phyloP scores from a whole-genome alignment of 1,284 basidiomycete species.

The Ustilago crameri region DNA sequence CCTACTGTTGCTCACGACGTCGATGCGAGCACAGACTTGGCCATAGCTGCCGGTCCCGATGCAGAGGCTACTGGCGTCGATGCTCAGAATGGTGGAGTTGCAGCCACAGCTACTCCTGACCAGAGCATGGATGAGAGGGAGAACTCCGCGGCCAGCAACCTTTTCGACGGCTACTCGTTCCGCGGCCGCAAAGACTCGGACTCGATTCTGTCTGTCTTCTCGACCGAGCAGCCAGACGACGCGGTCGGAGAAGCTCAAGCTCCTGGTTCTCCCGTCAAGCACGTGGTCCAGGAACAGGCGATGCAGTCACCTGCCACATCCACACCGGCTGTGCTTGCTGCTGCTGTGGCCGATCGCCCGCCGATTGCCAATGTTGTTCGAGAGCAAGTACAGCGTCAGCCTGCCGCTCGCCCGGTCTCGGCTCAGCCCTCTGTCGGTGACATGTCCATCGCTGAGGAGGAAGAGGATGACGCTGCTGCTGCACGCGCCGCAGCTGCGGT shows the following conservation, averaged over 20 bases:
- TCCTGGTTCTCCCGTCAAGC: conserved; percentile 19
- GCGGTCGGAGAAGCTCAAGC: conserved; percentile 12
- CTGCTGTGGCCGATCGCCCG: conserved; percentile 9
- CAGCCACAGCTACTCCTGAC: conserved; percentile 23
- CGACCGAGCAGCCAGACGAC: conserved; percentile 27
- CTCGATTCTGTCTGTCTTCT: conserved; percentile 51
- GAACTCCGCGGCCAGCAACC: conserved; percentile 31
- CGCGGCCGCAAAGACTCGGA: conserved; percentile 61
- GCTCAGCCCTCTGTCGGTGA: conserved; percentile 15
- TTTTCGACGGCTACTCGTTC: conserved; percentile 65
- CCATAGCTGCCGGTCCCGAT: conserved; percentile 8
- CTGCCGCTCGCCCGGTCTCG: conserved; percentile 4
- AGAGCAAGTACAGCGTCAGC: conserved; percentile 11
- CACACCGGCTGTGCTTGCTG: conserved; percentile 15
- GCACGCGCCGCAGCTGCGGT: conserved; percentile 57
- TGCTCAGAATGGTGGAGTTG: conserved; percentile 3
- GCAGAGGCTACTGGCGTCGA: conserved; percentile 20
- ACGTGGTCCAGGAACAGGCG: background rate
- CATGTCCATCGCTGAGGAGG: conserved; percentile 40
- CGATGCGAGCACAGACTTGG: conserved; percentile 24
- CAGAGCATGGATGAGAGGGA: conserved; percentile 44
- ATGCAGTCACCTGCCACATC: conserved; percentile 5
- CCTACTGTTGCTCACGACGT: conserved; percentile 53
- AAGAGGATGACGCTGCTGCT: conserved; percentile 60
- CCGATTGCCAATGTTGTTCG: conserved; percentile 2